Conservation (phyloP, 352 stramenopile species). For the Phytophthora nicotianae region DNA sequence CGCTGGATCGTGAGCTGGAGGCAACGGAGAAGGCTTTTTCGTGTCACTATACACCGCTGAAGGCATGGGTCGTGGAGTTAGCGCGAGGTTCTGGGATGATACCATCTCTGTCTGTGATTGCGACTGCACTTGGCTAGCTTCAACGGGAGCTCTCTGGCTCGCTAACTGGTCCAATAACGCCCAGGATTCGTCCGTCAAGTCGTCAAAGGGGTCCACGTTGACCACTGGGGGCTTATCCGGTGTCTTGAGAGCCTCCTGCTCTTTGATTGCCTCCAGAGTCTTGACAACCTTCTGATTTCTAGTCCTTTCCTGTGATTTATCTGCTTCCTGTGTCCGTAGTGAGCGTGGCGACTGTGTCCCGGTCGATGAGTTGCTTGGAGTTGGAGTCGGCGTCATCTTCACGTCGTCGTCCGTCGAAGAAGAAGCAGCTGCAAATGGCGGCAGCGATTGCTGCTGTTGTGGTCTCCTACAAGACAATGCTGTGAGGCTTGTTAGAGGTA, state of each 20-base stretch:
- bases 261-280: conserved; percentile 1
- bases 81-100: conserved; percentile 31
- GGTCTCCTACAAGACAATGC: background rate
- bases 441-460: background rate
- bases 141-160: conserved; percentile 44
- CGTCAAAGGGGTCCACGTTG: conserved; percentile 56
- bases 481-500: background rate
- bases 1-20: conserved; percentile 8
- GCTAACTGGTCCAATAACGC: conserved; percentile 73
- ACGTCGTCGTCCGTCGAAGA: conserved; percentile 4
- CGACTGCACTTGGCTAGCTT: conserved; percentile 15
- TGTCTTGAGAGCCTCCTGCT: conserved; percentile 12
- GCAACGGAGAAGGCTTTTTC: conserved; percentile 16
- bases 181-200: conserved; percentile 84
- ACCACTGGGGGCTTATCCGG: conserved; percentile 14
- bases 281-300: conserved; percentile 4
- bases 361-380: conserved; percentile 25
- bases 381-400: conserved; percentile 12
- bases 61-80: conserved; percentile 39
- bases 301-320: conserved; percentile 20
- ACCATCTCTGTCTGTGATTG: conserved; percentile 36
- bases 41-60: conserved; percentile 13
- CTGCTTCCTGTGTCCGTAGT: conserved; percentile 16
- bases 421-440: conserved; percentile 1
- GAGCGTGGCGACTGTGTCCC: conserved; percentile 23